Base-by-base conservation (phyloP, 768 basidiomycete genomes). In the Kwoniella europaea region DNA sequence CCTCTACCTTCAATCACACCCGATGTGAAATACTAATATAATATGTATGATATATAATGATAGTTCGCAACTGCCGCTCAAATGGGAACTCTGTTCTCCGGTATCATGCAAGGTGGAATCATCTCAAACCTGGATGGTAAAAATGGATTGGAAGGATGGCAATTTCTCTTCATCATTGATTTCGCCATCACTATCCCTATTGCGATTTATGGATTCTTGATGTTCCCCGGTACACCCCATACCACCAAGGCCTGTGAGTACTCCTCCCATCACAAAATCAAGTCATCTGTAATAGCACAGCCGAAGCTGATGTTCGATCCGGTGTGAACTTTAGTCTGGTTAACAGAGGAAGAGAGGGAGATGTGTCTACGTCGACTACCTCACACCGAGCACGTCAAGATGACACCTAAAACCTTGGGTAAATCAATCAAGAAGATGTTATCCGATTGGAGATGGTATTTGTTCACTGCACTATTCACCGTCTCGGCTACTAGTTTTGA, bases 181-280 rank as follows among this genome's bases (percentile, higher is more conserved):
- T 71, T 71, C 15, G 67, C 67, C 20, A 54, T 74, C 16, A 74
- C 90, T 4, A 81, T 90, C 16, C 90, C 90, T 0, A 89, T 91
- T 71, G 90, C 90, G 1, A 75, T 90, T 9, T 91, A 90, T 78
- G 90, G 90, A 0, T 91, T 90, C 77, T 74, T 90, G 35, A 85
- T 90, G 43, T 92, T 92, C 79, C 92, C 91, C 16, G 90, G 91
- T 77, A 86, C 89, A 9, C 91, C 91, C 0, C 84, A 86, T 16
- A 89, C 88, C 0, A 91, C 89, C 67, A 70, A 76, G 53, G 69
- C 74, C 27, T 71, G 69, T 67, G 44, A 66, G 66, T 71, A 10
- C 6, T 7, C 27, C 29, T 65, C 16, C 22, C 3, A 41, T 0
- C 10, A 29, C 20, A 29, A 20, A 5, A 10, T 24, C 27, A 16